A percentile compares a stretch with the other conserved stretches of the same genome.
Evolutionary conservation across 345 rosid genomes (phyloP).

Genomic region (Microcos paniculata): DNA sequence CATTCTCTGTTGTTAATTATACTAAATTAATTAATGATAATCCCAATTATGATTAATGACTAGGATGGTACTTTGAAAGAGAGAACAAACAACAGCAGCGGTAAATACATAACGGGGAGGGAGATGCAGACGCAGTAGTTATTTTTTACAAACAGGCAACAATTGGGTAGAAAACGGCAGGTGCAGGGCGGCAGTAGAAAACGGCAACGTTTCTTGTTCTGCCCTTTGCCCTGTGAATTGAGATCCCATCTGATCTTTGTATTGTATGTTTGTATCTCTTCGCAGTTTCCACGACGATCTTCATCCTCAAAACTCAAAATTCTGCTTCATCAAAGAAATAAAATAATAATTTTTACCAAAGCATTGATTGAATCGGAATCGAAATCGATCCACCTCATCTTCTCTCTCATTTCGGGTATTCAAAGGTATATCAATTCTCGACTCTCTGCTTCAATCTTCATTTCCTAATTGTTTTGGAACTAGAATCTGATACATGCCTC

Average conservation of each 20-base stretch:
- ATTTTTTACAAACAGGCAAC: neutral
- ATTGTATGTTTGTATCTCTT: no score
- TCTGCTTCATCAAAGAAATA: neutral
- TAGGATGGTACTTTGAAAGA: no score
- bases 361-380: neutral
- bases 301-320: neutral
- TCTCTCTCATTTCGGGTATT: neutral
- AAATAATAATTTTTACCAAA: neutral
- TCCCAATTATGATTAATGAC: no score
- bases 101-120: no score
- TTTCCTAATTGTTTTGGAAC: neutral
- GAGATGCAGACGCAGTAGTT: no score
- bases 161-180: neutral
- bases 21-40: no score
- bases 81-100: neutral
- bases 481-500: neutral
- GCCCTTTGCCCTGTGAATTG: neutral
- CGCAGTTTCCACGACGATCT: neutral
- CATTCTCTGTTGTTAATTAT: no score
- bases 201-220: neutral
- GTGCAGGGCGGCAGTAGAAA: neutral
- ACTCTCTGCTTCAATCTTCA: neutral
- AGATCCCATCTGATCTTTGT: no score
- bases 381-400: slow-evolving; percentile 6
- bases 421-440: slow-evolving; percentile 7